These are phyloP conservation scores for Myriosclerotinia scirpicola DNA, from an alignment of 2,329 filamentous ascomycete genomes.

Conservation along the genomic window DNA sequence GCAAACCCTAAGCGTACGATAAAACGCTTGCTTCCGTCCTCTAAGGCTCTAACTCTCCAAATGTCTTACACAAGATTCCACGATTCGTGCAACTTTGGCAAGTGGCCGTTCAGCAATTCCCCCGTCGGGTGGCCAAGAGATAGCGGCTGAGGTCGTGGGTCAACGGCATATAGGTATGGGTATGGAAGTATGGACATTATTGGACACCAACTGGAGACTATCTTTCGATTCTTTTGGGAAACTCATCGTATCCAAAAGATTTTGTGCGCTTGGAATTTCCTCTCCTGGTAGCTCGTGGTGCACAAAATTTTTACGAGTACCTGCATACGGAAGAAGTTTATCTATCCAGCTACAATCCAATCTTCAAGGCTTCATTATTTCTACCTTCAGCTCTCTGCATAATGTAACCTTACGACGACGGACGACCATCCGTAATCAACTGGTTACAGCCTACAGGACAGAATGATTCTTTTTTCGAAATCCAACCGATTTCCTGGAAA, in stretches of 20 bases:
- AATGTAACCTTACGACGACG: neutral
- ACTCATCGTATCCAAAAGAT: neutral
- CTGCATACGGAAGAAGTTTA: constrained; percentile 16
- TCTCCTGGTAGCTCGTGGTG: neutral
- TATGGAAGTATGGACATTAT: neutral
- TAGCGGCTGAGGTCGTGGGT: constrained; percentile 15
- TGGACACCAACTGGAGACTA: constrained; percentile 7
- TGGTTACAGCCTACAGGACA: neutral
- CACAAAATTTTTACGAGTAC: constrained; percentile 11
- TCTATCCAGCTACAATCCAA: neutral
- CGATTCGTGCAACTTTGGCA: constrained; percentile 14
- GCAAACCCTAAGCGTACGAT: constrained; percentile 11
- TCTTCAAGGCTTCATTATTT: constrained; percentile 8
- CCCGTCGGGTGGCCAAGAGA: constrained; percentile 10
- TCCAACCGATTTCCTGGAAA: constrained; percentile 20
- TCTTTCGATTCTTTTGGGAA: neutral
- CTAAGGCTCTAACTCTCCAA: neutral
- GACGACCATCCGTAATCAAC: neutral
- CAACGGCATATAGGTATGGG: constrained; percentile 11
- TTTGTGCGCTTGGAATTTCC: constrained; percentile 1
- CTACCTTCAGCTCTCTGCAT: constrained; percentile 5
- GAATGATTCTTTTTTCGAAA: neutral
- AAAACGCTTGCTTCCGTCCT: constrained; percentile 7
- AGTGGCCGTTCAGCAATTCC: constrained; percentile 13
- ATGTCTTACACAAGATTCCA: constrained; percentile 21